These are phyloP conservation scores for Thuja plicata DNA, from an alignment of 83 land plant genomes.

Conservation along the genomic window DNA sequence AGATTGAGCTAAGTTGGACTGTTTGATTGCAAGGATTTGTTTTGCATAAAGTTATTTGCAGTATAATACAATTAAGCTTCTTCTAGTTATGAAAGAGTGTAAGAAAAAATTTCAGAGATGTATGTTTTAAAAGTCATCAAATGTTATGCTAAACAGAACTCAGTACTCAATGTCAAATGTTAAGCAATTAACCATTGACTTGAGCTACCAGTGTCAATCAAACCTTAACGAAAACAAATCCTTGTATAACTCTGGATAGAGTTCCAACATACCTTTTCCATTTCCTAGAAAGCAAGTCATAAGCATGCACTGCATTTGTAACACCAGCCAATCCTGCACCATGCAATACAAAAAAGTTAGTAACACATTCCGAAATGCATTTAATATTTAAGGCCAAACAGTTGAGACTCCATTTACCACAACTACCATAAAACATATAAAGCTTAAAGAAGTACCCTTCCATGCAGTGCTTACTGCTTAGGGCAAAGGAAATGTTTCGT, in stretches of 20 bases:
- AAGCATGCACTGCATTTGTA: slow-evolving; percentile 75
- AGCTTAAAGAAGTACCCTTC: not conserved
- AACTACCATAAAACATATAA: not conserved
- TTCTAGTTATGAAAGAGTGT: not conserved
- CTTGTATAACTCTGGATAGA: not conserved
- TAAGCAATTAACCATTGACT: not conserved
- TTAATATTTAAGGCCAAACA: not conserved
- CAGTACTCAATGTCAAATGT: not conserved
- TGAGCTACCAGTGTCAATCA: not conserved
- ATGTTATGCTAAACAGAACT: not conserved
- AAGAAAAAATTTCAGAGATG: not conserved
- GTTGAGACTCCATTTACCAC: not conserved
- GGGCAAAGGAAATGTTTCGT: not conserved
- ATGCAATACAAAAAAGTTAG: not conserved
- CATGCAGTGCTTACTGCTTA: not conserved
- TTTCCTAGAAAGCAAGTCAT: slow-evolving; percentile 64
- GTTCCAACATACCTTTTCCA: slow-evolving; percentile 59
- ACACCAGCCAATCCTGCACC: slow-evolving; percentile 75
- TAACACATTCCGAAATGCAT: not conserved
- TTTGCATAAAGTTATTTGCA: not conserved
- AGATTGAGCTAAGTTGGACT: not conserved
- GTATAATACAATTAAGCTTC: not conserved
- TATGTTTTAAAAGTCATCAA: not conserved
- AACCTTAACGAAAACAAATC: not conserved
- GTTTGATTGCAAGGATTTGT: not conserved